Base-by-base conservation (phyloP, 1,284 basidiomycete genomes). In the Phylloporus sp. region DNA sequence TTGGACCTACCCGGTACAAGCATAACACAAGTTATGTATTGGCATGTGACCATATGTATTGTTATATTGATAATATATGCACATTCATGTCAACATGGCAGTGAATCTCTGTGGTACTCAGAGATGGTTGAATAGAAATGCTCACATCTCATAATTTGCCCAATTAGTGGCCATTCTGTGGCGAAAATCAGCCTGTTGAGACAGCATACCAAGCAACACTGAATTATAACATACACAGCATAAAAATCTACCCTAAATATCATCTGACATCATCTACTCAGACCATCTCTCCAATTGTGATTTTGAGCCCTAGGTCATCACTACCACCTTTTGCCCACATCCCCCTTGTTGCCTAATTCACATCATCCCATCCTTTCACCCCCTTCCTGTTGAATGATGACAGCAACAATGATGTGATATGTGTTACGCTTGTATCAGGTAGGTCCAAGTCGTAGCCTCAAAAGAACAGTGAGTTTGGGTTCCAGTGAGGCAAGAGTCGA, bases 171-270 rank as follows among this genome's bases (percentile, higher is more conserved):
- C 39, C 15, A 5, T 23, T 57, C 35, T 57, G 56, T 10, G 19
- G 23, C 37, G 23, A 57, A 57, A 57, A n/a, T 57, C 12, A 23
- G 56, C 56, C 37, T 57, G 32, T 57, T 57, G 56, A 57, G 56
- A 57, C 37, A 23, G 23, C 5, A 37, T 57, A 37, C 56, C n/a
- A 37, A 23, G 56, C 35, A 12, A 37, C 56, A 37, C 20, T 5
- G 20, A 23, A n/a, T 57, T 23, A 7, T 57, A n/a, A 57, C 32
- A 57, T 37, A 14, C 5, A 23, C 20, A 4, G 5, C 20, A n/a
- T n/a, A 7, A 57, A 39, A 19, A 37, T 15, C 20, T 37, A n/a
- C 14, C 35, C 37, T 32, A 4, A 57, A 23, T 32, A 57, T 4
- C 14, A n/a, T 23, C 32, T 57, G 5, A 57, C 56, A 57, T n/a